phyloP scores from a whole-genome alignment of 179 eudicot species.

The Heliamphora ciliata region DNA sequence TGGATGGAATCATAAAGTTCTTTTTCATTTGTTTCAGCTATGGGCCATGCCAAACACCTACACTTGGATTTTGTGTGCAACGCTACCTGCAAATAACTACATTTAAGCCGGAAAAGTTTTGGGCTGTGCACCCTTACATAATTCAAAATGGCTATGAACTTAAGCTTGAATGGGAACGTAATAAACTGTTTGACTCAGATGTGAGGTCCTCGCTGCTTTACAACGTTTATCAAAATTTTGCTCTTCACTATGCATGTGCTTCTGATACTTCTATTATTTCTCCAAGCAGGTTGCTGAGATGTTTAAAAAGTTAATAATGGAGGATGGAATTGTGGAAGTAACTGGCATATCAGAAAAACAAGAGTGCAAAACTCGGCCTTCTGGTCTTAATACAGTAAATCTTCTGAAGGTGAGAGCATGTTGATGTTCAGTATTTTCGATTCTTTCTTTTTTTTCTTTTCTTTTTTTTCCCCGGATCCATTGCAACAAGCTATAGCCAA shows the following conservation, averaged over 20 bases:
- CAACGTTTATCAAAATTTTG: background rate
- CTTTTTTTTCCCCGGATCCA: background rate
- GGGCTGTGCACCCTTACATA: slow-evolving; percentile 76
- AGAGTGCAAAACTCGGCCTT: slow-evolving; percentile 80
- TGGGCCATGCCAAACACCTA: slow-evolving; percentile 99
- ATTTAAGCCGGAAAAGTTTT: slow-evolving; percentile 83
- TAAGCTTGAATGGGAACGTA: slow-evolving; percentile 91
- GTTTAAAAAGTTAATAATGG: slow-evolving; percentile 69
- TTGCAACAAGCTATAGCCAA: background rate
- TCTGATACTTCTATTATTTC: background rate
- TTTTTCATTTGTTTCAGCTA: slow-evolving; percentile 47
- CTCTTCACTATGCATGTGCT: background rate
- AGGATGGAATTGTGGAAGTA: slow-evolving; percentile 62
- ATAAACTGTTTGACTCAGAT: slow-evolving; percentile 69
- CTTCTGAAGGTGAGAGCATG: slow-evolving; percentile 58
- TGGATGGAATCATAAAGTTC: slow-evolving; percentile 5
- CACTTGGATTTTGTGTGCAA: slow-evolving; percentile 96
- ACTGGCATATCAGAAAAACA: slow-evolving; percentile 55
- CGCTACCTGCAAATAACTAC: slow-evolving; percentile 79
- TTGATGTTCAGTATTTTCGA: background rate
- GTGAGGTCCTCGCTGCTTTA: slow-evolving; percentile 36
- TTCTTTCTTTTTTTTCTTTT: background rate
- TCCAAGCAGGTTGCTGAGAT: slow-evolving; percentile 56
- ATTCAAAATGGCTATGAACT: slow-evolving; percentile 69
- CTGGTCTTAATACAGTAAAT: slow-evolving; percentile 95